phyloP scores from a whole-genome alignment of 2,329 filamentous ascomycete genomes.

The Chaetomiaceae sp. region DNA sequence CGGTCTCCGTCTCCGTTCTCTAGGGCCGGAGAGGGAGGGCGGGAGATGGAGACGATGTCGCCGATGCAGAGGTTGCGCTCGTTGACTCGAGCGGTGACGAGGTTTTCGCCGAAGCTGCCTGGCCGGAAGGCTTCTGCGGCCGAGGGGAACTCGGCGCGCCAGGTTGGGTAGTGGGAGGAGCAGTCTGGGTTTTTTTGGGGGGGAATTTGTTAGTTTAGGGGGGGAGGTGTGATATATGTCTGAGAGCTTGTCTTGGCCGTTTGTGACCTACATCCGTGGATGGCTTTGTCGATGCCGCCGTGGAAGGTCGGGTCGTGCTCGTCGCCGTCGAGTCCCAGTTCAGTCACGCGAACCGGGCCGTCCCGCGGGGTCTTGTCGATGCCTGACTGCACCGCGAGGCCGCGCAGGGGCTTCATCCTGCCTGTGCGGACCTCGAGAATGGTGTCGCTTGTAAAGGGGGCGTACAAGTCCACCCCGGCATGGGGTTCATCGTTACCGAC shows the following conservation, averaged over 20 bases:
- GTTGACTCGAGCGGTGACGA: slow-evolving; percentile 55
- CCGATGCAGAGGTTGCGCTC: slow-evolving; percentile 64
- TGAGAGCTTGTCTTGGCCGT: neutral
- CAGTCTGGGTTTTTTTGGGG: slow-evolving; percentile 47
- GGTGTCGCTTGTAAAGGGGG: slow-evolving; percentile 44
- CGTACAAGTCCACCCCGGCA: slow-evolving; percentile 36
- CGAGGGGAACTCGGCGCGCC: slow-evolving; percentile 50
- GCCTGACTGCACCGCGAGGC: slow-evolving; percentile 48
- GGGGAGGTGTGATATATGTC: neutral
- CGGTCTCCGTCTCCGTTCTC: no score
- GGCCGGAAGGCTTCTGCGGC: slow-evolving; percentile 48
- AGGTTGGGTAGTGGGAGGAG: slow-evolving; percentile 53
- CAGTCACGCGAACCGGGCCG: slow-evolving; percentile 43
- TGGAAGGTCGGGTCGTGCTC: slow-evolving; percentile 61
- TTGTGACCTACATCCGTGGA: slow-evolving; percentile 49
- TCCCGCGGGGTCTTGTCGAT: slow-evolving; percentile 50
- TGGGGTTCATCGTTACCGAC: slow-evolving; percentile 6
- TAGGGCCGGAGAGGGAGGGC: no score
- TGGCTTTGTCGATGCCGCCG: slow-evolving; percentile 59
- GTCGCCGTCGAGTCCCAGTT: slow-evolving; percentile 52
- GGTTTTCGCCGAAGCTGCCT: slow-evolving; percentile 62
- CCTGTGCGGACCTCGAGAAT: slow-evolving; percentile 55
- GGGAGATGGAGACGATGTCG: slow-evolving; percentile 49
- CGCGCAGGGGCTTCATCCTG: slow-evolving; percentile 51
- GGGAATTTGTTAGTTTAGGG: neutral